Percentiles rank a stretch among this genome's conserved stretches.
Conservation (phyloP, 2,329 filamentous ascomycete species). For the Diaporthe capsici region DNA sequence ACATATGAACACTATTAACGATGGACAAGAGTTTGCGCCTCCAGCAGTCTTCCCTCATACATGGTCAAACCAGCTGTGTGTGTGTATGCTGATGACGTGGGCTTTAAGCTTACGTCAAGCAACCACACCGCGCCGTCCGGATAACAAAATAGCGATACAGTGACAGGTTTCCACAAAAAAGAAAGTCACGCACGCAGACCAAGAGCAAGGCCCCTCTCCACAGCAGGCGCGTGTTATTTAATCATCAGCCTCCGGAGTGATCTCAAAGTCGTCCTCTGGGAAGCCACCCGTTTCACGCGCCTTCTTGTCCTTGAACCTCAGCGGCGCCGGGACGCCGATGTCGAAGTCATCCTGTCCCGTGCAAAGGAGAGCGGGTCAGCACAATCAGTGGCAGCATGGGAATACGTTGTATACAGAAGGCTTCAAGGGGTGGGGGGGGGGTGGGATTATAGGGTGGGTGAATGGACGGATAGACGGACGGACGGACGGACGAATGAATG, state of each 20-base stretch:
- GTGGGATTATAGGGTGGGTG: not conserved
- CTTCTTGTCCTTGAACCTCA: slow-evolving; percentile 19
- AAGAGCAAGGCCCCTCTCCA: not conserved
- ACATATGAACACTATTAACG: not conserved
- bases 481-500: not conserved
- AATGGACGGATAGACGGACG: not conserved
- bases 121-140: not conserved
- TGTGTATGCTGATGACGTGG: not conserved
- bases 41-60: not conserved
- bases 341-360: slow-evolving; percentile 7
- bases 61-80: not conserved
- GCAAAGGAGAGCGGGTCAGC: not conserved
- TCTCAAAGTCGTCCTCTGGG: slow-evolving; percentile 16
- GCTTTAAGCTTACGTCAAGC: too few relatives aligned
- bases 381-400: not conserved
- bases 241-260: slow-evolving; percentile 1
- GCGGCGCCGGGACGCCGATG: slow-evolving; percentile 1
- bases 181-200: not conserved
- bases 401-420: not conserved
- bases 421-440: not conserved
- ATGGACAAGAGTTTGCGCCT: not conserved
- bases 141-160: not conserved
- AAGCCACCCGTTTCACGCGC: not conserved
- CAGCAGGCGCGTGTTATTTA: not conserved
- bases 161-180: not conserved